phyloP scores from a whole-genome alignment of 2,329 filamentous ascomycete species.

The Blastomyces silverae region DNA sequence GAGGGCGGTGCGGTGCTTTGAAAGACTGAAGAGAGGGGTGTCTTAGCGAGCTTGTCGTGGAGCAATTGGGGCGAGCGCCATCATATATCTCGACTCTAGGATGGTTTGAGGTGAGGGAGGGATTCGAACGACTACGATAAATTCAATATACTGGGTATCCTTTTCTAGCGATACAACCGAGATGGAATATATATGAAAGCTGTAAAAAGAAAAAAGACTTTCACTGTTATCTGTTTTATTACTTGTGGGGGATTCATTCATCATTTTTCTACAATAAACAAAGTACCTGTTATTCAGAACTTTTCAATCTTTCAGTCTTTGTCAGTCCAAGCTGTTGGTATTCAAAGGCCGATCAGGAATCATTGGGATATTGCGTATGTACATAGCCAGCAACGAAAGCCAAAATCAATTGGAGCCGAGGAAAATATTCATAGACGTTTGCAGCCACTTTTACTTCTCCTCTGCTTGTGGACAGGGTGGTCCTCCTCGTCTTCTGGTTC shows the following conservation, averaged over 20 bases:
- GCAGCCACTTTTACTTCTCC: neutral
- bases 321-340: neutral
- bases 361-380: neutral
- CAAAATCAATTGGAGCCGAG: neutral
- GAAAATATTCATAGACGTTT: neutral
- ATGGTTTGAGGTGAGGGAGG: neutral
- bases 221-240: constrained; percentile 2
- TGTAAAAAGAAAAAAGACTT: neutral
- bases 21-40: constrained; percentile 31
- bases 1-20: constrained; percentile 23
- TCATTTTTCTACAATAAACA: constrained; percentile 3
- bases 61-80: constrained; percentile 16
- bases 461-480: neutral
- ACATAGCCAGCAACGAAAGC: neutral
- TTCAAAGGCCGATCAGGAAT: neutral
- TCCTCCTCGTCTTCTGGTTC: neutral
- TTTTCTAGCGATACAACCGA: neutral
- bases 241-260: neutral
- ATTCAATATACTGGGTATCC: constrained; percentile 5
- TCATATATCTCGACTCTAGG: neutral
- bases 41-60: constrained; percentile 35
- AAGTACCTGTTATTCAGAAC: neutral
- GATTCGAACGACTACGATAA: constrained; percentile 7
- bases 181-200: neutral
- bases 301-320: neutral